phyloP scores from a whole-genome alignment of 2,329 filamentous ascomycete genomes.

The Pseudofabraea citricarpa region DNA sequence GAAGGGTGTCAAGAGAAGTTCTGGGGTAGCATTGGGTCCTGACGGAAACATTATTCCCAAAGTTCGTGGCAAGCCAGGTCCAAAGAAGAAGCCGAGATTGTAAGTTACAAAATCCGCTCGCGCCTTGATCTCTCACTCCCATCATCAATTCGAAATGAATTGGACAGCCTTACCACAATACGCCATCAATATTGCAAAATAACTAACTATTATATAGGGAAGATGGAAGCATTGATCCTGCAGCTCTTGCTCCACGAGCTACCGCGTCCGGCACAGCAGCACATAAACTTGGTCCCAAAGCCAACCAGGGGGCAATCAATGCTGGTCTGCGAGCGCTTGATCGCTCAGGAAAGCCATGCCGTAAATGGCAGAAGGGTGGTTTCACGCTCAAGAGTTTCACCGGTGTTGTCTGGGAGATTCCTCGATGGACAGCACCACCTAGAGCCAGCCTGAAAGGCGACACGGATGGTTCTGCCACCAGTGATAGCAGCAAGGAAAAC shows the following conservation, averaged over 20 bases:
- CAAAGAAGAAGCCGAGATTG: constrained; percentile 94
- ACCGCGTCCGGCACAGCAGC: constrained; percentile 35
- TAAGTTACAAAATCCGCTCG: constrained; percentile 64
- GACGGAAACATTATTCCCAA: constrained; percentile 56
- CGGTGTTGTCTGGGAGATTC: constrained; percentile 75
- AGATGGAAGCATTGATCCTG: constrained; percentile 57
- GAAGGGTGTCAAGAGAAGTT: constrained; percentile 68
- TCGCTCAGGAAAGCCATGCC: constrained; percentile 84
- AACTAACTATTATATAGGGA: constrained; percentile 43
- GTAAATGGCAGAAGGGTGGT: constrained; percentile 81
- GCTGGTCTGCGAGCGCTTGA: constrained; percentile 92
- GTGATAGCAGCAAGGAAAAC: constrained; percentile 58
- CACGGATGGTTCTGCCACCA: constrained; percentile 39
- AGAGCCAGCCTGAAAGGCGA: constrained; percentile 42
- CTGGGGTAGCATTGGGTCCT: constrained; percentile 53
- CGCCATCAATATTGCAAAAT: too few species aligned
- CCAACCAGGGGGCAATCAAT: constrained; percentile 96
- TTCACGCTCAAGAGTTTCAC: constrained; percentile 91
- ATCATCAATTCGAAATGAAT: too few species aligned
- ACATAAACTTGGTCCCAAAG: constrained; percentile 91
- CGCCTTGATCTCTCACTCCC: constrained; percentile 6
- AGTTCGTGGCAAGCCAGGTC: constrained; percentile 80
- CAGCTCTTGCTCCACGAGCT: constrained; percentile 37
- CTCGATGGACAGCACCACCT: constrained; percentile 75
- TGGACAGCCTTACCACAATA: too few species aligned